These are phyloP conservation scores for Periconia macrospinosa DNA, from an alignment of 2,329 filamentous ascomycete species.

Conservation along the genomic window DNA sequence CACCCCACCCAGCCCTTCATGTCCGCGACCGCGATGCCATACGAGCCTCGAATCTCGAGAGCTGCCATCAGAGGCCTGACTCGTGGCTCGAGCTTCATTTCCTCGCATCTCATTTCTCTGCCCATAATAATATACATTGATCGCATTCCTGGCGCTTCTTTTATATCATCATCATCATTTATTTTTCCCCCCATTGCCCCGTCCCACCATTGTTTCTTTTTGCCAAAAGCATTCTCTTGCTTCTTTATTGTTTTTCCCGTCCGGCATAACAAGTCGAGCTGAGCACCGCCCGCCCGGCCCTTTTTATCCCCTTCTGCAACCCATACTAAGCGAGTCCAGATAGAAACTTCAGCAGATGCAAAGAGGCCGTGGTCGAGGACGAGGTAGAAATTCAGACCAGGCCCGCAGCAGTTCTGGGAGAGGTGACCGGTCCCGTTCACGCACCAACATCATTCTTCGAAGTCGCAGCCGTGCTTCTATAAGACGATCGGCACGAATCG, in stretches of 20 bases:
- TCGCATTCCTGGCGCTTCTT: slow-evolving; percentile 5
- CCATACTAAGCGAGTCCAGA: slow-evolving; percentile 31
- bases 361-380: slow-evolving; percentile 38
- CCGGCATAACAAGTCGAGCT: slow-evolving; percentile 26
- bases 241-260: slow-evolving; percentile 9
- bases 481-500: slow-evolving; percentile 37
- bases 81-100: slow-evolving; percentile 39
- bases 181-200: slow-evolving; percentile 5
- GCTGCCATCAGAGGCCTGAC: slow-evolving; percentile 34
- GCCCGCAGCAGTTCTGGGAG: slow-evolving; percentile 27
- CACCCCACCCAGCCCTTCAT: slow-evolving; percentile 7
- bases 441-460: slow-evolving; percentile 17
- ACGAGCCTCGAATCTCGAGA: slow-evolving; percentile 13
- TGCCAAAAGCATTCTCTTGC: slow-evolving; percentile 4
- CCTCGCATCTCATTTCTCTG: slow-evolving; percentile 21
- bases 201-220: slow-evolving; percentile 13
- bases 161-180: neutral
- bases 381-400: slow-evolving; percentile 38
- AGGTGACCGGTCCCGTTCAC: slow-evolving; percentile 28
- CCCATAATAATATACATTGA: slow-evolving; percentile 21
- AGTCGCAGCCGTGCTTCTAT: slow-evolving; percentile 23
- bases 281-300: slow-evolving; percentile 23
- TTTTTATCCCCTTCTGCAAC: slow-evolving; percentile 14
- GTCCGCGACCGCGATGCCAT: slow-evolving; percentile 19
- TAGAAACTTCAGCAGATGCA: slow-evolving; percentile 40